Percentiles rank a stretch among this genome's conserved stretches.
These are phyloP conservation scores for Colletotrichum sp. DNA, from an alignment of 2,329 filamentous ascomycete genomes.

Conservation along the genomic window DNA sequence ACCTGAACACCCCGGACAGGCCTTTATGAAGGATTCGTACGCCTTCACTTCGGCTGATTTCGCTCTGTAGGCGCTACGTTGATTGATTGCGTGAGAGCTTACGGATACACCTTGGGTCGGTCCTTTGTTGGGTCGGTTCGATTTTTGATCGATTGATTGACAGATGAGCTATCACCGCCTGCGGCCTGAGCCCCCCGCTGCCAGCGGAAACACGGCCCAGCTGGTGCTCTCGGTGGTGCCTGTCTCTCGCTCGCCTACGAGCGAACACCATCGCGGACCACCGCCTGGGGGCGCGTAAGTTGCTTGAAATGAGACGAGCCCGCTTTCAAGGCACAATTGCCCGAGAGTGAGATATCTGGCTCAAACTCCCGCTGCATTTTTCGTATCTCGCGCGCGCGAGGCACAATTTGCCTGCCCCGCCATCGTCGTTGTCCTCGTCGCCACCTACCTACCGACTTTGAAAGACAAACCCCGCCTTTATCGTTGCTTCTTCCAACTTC, in stretches of 20 bases:
- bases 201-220: neutral
- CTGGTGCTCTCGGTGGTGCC: neutral
- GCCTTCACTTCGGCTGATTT: neutral
- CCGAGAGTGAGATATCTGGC: neutral
- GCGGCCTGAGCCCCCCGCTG: neutral
- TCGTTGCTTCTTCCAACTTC: constrained; percentile 5
- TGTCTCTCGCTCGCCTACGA: neutral
- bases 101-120: neutral
- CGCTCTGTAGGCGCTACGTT: neutral
- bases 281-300: neutral
- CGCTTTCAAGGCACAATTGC: constrained; percentile 4
- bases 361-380: neutral
- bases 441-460: neutral
- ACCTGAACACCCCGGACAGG: constrained; percentile 3
- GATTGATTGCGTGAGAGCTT: neutral
- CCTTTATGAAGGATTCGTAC: constrained; percentile 5
- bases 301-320: neutral
- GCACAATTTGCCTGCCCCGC: neutral
- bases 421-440: neutral
- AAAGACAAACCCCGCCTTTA: neutral
- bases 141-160: neutral
- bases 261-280: neutral
- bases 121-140: neutral
- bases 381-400: neutral
- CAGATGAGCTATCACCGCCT: neutral